phyloP scores from a whole-genome alignment of 345 rosid species.

The Eucalyptus sp. region DNA sequence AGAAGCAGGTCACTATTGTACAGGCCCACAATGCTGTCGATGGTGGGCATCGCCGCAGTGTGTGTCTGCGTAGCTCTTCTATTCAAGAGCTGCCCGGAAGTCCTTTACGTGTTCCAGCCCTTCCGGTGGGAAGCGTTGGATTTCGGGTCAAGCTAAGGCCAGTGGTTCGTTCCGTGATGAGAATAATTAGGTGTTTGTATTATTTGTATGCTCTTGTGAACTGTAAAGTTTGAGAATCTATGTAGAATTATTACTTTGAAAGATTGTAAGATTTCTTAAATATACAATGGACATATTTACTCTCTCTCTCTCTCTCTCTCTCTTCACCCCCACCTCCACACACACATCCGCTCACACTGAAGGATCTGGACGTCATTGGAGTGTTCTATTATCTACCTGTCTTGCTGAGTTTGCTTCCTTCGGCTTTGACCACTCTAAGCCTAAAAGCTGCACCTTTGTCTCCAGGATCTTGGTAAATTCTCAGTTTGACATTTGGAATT shows the following conservation, averaged over 20 bases:
- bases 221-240: not conserved
- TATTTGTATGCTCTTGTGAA: not conserved
- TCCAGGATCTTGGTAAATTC: not conserved
- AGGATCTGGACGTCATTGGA: not conserved
- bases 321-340: not conserved
- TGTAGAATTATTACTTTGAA: not conserved
- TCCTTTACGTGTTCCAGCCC: slow-evolving; percentile 75
- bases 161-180: not conserved
- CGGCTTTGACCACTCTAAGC: not conserved
- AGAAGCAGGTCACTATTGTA: slow-evolving; percentile 48
- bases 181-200: not conserved
- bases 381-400: not conserved
- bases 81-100: slow-evolving; percentile 95
- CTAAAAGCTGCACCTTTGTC: not conserved
- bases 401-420: not conserved
- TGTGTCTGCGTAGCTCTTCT: slow-evolving; percentile 96
- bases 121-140: slow-evolving; percentile 96
- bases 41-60: slow-evolving; percentile 96
- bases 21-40: slow-evolving; percentile 94
- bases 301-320: not conserved
- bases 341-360: not conserved
- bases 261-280: not conserved
- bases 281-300: not conserved
- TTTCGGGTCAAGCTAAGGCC: slow-evolving; percentile 28
- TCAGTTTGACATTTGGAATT: not conserved